Percentiles rank a stretch among this genome's conserved stretches.
phyloP scores from a whole-genome alignment of 257 asterid species.

The Leonotis leonurus region DNA sequence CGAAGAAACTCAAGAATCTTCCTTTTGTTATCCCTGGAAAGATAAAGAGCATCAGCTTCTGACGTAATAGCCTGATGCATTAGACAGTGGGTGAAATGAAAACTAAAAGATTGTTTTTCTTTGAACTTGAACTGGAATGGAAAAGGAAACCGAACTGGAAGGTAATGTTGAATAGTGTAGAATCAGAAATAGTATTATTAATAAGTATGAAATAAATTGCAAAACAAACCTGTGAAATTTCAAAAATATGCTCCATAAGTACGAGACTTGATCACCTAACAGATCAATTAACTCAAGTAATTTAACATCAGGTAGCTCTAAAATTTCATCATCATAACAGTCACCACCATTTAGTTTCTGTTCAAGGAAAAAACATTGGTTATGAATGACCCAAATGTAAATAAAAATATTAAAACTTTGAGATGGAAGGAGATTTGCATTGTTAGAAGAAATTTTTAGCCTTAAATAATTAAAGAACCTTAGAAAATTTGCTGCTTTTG shows the following conservation, averaged over 20 bases:
- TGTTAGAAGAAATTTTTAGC: background rate
- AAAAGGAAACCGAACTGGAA: background rate
- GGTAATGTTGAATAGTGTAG: constrained; percentile 1
- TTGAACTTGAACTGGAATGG: background rate
- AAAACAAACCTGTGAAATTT: constrained; percentile 79
- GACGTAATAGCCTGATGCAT: background rate
- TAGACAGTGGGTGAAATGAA: background rate
- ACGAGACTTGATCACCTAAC: constrained; percentile 48
- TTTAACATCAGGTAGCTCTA: constrained; percentile 45
- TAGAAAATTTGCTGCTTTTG: constrained; percentile 19
- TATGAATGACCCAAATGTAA: constrained; percentile 11
- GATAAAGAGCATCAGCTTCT: constrained; percentile 13
- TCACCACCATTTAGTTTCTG: constrained; percentile 48
- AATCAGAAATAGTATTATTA: constrained; percentile 5
- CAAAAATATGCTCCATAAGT: constrained; percentile 68
- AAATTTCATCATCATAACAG: constrained; percentile 32
- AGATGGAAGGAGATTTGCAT: background rate
- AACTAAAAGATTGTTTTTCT: background rate
- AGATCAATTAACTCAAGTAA: constrained; percentile 38
- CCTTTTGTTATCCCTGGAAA: constrained; percentile 45
- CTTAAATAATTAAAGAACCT: constrained; percentile 32
- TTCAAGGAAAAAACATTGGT: constrained; percentile 12
- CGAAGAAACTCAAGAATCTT: constrained; percentile 57
- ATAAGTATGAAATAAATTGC: background rate
- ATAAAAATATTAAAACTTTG: background rate